Evolutionary conservation across 2,329 filamentous ascomycete species (phyloP), one percentile per base, ranked within the genome.

Genomic region (Colletotrichum sp.): DNA sequence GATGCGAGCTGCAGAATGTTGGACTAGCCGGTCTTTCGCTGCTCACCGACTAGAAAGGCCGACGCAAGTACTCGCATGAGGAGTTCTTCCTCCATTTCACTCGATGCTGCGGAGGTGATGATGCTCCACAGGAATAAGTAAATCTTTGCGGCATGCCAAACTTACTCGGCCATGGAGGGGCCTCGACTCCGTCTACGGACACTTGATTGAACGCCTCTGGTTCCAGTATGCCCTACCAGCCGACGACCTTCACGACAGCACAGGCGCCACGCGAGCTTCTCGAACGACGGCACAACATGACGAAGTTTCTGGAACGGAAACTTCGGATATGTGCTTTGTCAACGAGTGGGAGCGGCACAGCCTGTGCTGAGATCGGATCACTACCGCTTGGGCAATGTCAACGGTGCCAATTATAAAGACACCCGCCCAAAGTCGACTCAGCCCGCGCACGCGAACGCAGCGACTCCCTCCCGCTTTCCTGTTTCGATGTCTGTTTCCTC

Each of bases 281-380:
- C 55, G 24, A 28, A 59, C 24, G 26, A 59, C 22, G 24, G 55
- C 55, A 44, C 36, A 0, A 26, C 3, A 4, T 0, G 13, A 32
- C 4, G 66, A 68, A 59, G 13, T 26, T 62, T 68, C 36, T 55
- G 36, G 30, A 39, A 48, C 22, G 24, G 30, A 60, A 30, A 15
- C 6, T 60, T 60, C 22, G 52, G 52, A 60, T 30, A 69, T 34
- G 24, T 16, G 57, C 13, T 28, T 28, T 34, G 15, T 36, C 22
- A 18, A 64, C 18, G 48, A 18, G 34, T 36, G 30, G 24, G 8
- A 26, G 26, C 36, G 18, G 28, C 32, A 44, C 22, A 13, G 59
- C 32, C 30, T 70, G 30, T 70, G 66, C 57, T 36, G 44, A 70
- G 16, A 59, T 64, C 32, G 66, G 59, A 59, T 32, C 48, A 59